phyloP scores from a whole-genome alignment of 2,329 filamentous ascomycete genomes.

The Calonectria pauciramosa region DNA sequence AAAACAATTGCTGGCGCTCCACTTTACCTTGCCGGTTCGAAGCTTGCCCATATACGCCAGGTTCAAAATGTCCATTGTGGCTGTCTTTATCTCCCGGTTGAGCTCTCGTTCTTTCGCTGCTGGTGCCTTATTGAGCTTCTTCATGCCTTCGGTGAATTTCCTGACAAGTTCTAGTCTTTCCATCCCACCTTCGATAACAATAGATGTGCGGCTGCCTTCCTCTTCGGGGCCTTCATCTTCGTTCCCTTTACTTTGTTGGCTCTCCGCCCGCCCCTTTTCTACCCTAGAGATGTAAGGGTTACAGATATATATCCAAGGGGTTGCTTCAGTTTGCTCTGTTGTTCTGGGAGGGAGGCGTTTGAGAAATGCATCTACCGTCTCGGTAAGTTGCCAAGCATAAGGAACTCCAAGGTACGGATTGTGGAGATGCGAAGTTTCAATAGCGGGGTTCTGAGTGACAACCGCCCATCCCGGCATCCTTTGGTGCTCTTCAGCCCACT shows the following conservation, averaged over 20 bases:
- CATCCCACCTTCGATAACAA: constrained; percentile 67
- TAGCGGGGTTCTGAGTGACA: constrained; percentile 33
- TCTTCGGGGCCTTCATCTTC: constrained; percentile 65
- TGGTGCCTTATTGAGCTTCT: constrained; percentile 50
- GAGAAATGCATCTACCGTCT: constrained; percentile 76
- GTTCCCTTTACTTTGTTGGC: constrained; percentile 57
- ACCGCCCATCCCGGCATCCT: constrained; percentile 44
- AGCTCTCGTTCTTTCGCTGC: constrained; percentile 60
- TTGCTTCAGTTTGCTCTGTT: constrained; percentile 60
- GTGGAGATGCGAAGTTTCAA: constrained; percentile 56
- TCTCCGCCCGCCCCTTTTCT: constrained; percentile 49
- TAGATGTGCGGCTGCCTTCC: constrained; percentile 58
- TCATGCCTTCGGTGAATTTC: constrained; percentile 64
- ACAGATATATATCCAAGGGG: constrained; percentile 80
- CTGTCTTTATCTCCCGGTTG: constrained; percentile 62
- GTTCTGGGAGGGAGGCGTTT: constrained; percentile 76
- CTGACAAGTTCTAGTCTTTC: constrained; percentile 62
- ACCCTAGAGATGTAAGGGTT: constrained; percentile 69
- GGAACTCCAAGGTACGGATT: constrained; percentile 70
- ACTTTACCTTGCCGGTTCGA: constrained; percentile 74
- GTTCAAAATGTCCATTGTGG: constrained; percentile 68
- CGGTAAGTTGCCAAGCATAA: constrained; percentile 73
- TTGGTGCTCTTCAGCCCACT: constrained; percentile 56
- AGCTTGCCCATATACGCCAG: constrained; percentile 72
- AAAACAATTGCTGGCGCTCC: neutral